These are phyloP conservation scores for Amanita pseudoporphyria DNA, from an alignment of 768 basidiomycete species.

Conservation along the genomic window DNA sequence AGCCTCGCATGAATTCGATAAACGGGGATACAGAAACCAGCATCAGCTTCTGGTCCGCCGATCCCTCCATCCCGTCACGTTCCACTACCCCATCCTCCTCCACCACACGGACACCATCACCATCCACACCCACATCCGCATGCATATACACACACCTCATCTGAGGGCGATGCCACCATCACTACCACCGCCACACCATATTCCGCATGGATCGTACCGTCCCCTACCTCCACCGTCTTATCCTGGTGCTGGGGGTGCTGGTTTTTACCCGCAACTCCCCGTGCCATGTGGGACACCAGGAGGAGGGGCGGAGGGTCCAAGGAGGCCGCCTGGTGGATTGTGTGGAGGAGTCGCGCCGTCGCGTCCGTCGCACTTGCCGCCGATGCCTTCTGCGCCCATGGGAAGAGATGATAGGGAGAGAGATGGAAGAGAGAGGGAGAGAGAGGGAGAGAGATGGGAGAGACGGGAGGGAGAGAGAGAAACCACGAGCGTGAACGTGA, in stretches of 20 bases:
- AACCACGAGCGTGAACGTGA: no score
- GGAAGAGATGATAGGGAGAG: constrained; percentile 8
- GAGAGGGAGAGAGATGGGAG: background rate
- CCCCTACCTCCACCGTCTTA: constrained; percentile 7
- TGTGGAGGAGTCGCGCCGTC: no score
- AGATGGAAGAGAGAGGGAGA: no score
- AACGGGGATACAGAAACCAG: constrained; percentile 48
- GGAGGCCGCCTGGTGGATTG: no score
- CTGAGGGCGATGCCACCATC: no score
- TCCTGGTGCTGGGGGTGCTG: background rate
- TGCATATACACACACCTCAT: no score
- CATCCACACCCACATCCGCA: no score
- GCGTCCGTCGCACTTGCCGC: constrained; percentile 13
- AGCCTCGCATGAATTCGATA: no score
- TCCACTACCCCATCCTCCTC: constrained; percentile 15
- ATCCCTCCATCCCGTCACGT: constrained; percentile 19
- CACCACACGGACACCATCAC: constrained; percentile 14
- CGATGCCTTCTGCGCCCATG: constrained; percentile 8
- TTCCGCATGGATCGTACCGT: background rate
- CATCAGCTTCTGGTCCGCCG: constrained; percentile 12
- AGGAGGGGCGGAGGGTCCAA: constrained; percentile 6
- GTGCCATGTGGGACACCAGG: constrained; percentile 11
- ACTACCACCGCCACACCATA: no score
- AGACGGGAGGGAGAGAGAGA: background rate
- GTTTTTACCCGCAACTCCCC: no score